Base-by-base conservation (phyloP, 805 yeast species). In the Cyberlindnera samutprakarnensis region DNA sequence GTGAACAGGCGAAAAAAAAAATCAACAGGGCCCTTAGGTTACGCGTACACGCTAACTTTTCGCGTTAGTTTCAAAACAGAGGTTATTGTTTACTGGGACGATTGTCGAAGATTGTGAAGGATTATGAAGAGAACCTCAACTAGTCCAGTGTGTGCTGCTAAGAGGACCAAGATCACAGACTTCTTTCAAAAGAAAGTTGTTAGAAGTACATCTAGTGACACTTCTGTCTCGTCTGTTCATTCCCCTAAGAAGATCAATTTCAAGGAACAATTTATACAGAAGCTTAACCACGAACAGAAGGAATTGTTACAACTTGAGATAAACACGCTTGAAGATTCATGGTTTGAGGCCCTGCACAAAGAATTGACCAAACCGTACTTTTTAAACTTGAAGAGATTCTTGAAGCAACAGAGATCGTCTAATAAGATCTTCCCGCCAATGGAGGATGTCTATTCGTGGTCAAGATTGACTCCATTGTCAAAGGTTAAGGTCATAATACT, bases 291-390 rank as follows among this genome's bases (percentile, higher is more conserved):
- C 4, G 84, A 75, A 27, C 67, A 73, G 25, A 55, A 48, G 28
- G 57, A 56, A 3, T 60, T 87, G 4, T 65, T 87, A 2, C 54
- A 65, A 14, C 59, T 81, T 8, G 98, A 92, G 53, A 71, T 86
- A 24, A 54, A 63, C 1, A 73, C 84, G 0, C 57, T 92, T 39
- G 87, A 84, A 39, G 69, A 70, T 9, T 65, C 85, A 1, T 92
- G 98, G 98, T 71, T 92, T 15, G 66, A 68, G 4, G 64, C 71
- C 2, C 62, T 92, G 14, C 72, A 77, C 46, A 51, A 61, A 15
- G 95, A 88, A 45, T 64, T 92, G 33, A 77, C 81, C 9, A 85
- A 88, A 53, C 88, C 94, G 4, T 90, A 87, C 53, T 92, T 92
- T 48, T 53, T 88, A 8, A 56, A 70, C 8, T 62, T 92, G 43